Percentiles rank a stretch among this genome's conserved stretches.
These are phyloP conservation scores for Peterozyma toletana DNA, from an alignment of 805 yeast genomes.

Conservation along the genomic window DNA sequence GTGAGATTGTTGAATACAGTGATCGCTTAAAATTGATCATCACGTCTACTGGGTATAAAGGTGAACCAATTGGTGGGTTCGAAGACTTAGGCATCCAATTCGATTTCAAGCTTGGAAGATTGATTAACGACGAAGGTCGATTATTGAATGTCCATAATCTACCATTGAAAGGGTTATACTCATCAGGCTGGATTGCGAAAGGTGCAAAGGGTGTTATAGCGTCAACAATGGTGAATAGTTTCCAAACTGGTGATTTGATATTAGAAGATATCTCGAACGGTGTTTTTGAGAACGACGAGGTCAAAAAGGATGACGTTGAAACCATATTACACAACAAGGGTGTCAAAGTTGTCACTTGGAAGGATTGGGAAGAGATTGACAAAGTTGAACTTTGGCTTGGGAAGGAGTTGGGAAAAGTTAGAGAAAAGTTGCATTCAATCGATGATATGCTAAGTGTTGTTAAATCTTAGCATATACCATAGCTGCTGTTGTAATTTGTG, in stretches of 20 bases:
- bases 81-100: constrained; percentile 42
- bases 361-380: constrained; percentile 58
- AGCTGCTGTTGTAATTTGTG: background rate
- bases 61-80: constrained; percentile 55
- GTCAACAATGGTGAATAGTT: constrained; percentile 80
- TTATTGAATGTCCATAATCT: constrained; percentile 20
- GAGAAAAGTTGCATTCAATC: constrained; percentile 47
- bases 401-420: constrained; percentile 35
- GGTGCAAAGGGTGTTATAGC: constrained; percentile 91
- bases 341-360: constrained; percentile 43
- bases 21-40: constrained; percentile 55
- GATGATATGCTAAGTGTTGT: constrained; percentile 40
- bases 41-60: constrained; percentile 78
- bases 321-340: constrained; percentile 13
- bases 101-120: constrained; percentile 32
- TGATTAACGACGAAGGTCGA: constrained; percentile 39
- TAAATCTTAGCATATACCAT: background rate
- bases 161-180: constrained; percentile 46
- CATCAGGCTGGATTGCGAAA: constrained; percentile 85
- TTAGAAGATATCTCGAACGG: constrained; percentile 38
- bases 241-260: constrained; percentile 62
- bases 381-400: constrained; percentile 47
- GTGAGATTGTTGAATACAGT: constrained; percentile 22
- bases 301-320: constrained; percentile 23
- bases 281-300: constrained; percentile 12